Base-by-base conservation (phyloP, 2,329 filamentous ascomycete species). In the Xylariales sp. region DNA sequence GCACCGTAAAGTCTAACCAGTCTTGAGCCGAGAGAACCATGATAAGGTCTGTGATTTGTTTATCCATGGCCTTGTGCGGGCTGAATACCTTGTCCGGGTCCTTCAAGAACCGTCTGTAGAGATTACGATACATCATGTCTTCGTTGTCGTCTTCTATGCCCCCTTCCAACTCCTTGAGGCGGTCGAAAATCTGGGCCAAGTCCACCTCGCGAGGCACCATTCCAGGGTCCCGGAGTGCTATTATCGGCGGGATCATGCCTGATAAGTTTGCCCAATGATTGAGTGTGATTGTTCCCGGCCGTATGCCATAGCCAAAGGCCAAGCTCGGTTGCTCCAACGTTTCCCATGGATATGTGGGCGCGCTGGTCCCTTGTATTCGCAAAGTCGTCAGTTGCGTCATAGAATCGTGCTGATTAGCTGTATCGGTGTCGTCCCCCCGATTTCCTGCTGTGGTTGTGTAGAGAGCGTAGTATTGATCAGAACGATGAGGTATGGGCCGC, bases 271-370 rank as follows among this genome's bases (percentile, higher is more conserved):
- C 75, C 76, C 82, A 88, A 47, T 81, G 76, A 51, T 85, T 87
- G 38, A 89, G 64, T 0, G 84, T 87, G 38, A 85, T 76, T 1
- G 84, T 88, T 5, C 85, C 85, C 0, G 83, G 78, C 16, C 76
- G 70, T 37, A 68, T 66, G 10, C 85, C 85, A 58, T 79, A 84
- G 49, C 73, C 76, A 56, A 84, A 86, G 1, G 79, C 72, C 60
- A 81, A 80, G 56, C 82, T 86, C 4, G 85, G 85, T 53, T 88
- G 83, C 55, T 89, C 85, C 19, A 88, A 67, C 1, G 84, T 82
- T 47, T 84, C 76, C 84, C 81, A 88, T 2, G 81, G 82, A 45
- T 68, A 58, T 3, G 58, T 55, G 32, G 74, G 65, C 12, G 51
- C 50, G 3, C 52, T 51, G 3, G 55, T 53, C 16, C 69, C 68